Percentiles rank a stretch among this genome's conserved stretches.
Conservation (phyloP, 257 asterid species). For the Galeopsis tetrahit region DNA sequence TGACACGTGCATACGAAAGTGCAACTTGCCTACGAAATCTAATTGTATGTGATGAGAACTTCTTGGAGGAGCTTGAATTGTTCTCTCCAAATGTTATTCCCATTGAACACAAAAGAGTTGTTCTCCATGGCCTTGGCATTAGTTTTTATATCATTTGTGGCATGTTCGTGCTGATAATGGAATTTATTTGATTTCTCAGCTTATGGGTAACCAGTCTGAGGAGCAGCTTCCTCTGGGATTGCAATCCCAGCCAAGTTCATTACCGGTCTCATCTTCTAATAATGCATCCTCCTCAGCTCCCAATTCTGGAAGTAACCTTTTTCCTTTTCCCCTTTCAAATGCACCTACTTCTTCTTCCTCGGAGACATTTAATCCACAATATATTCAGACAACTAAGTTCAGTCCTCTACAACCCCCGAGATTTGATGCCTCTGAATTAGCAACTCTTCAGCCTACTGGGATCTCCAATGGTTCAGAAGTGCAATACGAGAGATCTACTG, state of each 20-base stretch:
- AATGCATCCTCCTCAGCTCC: slow-evolving; percentile 31
- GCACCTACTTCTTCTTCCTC: slow-evolving; percentile 29
- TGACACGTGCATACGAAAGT: neutral
- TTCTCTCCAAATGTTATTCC: slow-evolving; percentile 2
- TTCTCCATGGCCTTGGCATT: slow-evolving; percentile 5
- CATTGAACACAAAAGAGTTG: neutral
- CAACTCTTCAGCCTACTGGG: slow-evolving; percentile 32
- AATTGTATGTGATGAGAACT: neutral
- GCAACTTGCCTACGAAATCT: slow-evolving; percentile 9
- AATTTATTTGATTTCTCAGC: slow-evolving; percentile 31
- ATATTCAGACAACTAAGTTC: slow-evolving; percentile 25
- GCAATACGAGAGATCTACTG: slow-evolving; percentile 45
- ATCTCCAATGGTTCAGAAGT: slow-evolving; percentile 42
- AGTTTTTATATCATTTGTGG: slow-evolving; percentile 1
- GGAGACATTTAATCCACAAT: slow-evolving; percentile 32
- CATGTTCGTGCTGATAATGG: slow-evolving; percentile 27
- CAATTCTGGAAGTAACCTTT: slow-evolving; percentile 39
- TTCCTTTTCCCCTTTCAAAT: slow-evolving; percentile 46
- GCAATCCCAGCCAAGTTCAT: slow-evolving; percentile 39
- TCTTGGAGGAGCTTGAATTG: neutral
- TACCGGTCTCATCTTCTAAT: slow-evolving; percentile 34
- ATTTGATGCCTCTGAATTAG: slow-evolving; percentile 28
- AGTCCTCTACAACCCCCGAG: slow-evolving; percentile 17
- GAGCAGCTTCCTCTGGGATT: slow-evolving; percentile 63
- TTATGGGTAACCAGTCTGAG: slow-evolving; percentile 53